Percentiles rank a stretch among this genome's conserved stretches.
These are phyloP conservation scores for Alliaria petiolata DNA, from an alignment of 345 rosid genomes.

Conservation along the genomic window DNA sequence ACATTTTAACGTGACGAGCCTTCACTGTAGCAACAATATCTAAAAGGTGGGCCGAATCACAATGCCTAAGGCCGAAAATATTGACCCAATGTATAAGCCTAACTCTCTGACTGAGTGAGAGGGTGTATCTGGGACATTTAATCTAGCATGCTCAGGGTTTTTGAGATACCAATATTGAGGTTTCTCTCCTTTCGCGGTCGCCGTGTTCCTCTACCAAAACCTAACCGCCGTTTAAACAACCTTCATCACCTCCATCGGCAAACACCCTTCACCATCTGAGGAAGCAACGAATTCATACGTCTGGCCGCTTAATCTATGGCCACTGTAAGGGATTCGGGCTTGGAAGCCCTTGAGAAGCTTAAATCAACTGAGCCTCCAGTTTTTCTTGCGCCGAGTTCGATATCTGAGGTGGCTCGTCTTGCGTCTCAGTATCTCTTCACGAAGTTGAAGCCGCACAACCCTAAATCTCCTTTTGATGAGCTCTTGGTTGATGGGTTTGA, in stretches of 20 bases:
- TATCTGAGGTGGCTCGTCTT: conserved; percentile 46
- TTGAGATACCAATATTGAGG: neutral
- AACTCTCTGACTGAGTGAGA: neutral
- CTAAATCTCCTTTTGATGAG: conserved; percentile 68
- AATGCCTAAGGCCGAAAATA: neutral
- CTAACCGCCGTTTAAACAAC: neutral
- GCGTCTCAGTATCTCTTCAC: conserved; percentile 65
- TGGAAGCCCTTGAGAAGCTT: conserved; percentile 50
- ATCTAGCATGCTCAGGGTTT: conserved; percentile 12
- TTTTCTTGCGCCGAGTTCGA: conserved; percentile 62
- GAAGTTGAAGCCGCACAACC: conserved; percentile 44
- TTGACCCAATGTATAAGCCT: neutral
- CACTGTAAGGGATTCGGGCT: conserved; percentile 35
- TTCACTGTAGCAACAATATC: too few relatives aligned
- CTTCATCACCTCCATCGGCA: neutral
- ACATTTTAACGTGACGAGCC: too few relatives aligned
- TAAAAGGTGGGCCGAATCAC: too few relatives aligned
- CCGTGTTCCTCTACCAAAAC: neutral
- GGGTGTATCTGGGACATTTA: neutral
- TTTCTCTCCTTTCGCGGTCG: neutral
- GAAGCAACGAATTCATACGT: neutral
- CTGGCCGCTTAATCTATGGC: conserved; percentile 33
- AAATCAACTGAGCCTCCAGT: conserved; percentile 64
- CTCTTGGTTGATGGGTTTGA: conserved; percentile 76
- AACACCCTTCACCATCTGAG: neutral